Base-by-base conservation (phyloP, 495 filamentous ascomycete genomes). In the Penicillium antarcticum region DNA sequence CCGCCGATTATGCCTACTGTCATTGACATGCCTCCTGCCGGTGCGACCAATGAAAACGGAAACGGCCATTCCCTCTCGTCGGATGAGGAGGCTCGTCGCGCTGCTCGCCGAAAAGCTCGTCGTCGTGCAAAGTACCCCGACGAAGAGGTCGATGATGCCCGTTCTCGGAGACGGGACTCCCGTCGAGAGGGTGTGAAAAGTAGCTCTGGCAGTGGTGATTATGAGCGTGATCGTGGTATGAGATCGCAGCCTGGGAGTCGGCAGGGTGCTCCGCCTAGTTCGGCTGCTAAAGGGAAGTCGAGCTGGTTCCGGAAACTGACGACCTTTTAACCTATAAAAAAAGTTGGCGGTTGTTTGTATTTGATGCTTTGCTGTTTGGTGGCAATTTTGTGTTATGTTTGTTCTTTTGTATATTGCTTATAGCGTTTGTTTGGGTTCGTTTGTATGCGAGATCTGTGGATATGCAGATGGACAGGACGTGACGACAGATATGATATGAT, bases 1-100 rank as follows among this genome's bases (percentile, higher is more conserved):
- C 81, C 81, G 6, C 79, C 74, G 16, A 58, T 81, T 16, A 72
- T 80, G 19, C 71, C 69, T 4, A 82, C 80, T 6, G 73, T 85
- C 11, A 52, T 84, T 21, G 81, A 85, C 41, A 65, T 70, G 37
- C 74, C 76, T 6, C 73, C 72, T 2, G 66, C 67, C n/a, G 60
- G 64, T 2, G 70, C 57, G 3, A 63, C 45, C 13, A 42, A 42
- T 38, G 42, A 62, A 0, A 46, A 12, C 10, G 45, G 35, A 3
- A 61, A 70, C 19, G 61, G 51, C 4, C 68, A 71, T 44, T 72
- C 70, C 8, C 69, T 74, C 0, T 73, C 67, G 3, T 77, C 72
- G 36, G 69, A 69, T 41, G 68, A 73, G 51, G 70, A 76, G 51
- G 68, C 65, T 12, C 62, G 74, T 8, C 66, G 70, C 14, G 60